Evolutionary conservation across 2,329 filamentous ascomycete species (phyloP).

Genomic region (Blumeriella jaapii): DNA sequence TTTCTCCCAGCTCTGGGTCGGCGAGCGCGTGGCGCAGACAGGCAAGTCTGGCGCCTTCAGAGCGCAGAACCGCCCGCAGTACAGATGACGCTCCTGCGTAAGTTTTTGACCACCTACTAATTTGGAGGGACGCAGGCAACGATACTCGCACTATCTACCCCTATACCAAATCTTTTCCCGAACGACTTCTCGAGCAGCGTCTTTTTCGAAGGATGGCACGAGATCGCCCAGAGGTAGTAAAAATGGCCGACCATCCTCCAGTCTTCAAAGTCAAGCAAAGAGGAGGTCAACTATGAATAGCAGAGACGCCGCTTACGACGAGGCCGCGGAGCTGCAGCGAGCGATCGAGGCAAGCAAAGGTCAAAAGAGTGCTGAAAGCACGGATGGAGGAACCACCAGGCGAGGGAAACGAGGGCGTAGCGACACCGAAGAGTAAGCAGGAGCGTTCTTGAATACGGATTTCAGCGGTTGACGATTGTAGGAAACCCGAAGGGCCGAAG

Average conservation of each 20-base stretch:
- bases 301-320: constrained; percentile 85
- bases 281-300: constrained; percentile 96
- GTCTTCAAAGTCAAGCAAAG: constrained; percentile 39
- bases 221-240: constrained; percentile 44
- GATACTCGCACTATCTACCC: constrained; percentile 55
- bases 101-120: constrained; percentile 28
- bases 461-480: constrained; percentile 29
- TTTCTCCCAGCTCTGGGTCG: no score
- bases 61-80: constrained; percentile 12
- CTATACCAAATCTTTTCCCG: constrained; percentile 42
- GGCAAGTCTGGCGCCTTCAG: no score
- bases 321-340: constrained; percentile 77
- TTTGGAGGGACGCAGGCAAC: constrained; percentile 39
- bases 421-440: constrained; percentile 83
- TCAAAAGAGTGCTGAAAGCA: constrained; percentile 36
- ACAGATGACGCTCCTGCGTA: constrained; percentile 11
- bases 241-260: constrained; percentile 39
- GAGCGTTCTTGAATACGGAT: constrained; percentile 12
- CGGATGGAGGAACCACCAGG: constrained; percentile 43
- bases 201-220: constrained; percentile 50
- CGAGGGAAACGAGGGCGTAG: constrained; percentile 77
- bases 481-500: constrained; percentile 61
- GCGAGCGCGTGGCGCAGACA: no score
- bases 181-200: constrained; percentile 49
- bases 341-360: constrained; percentile 94